Conservation (phyloP, 2,329 filamentous ascomycete species). For the Cercospora sesami region DNA sequence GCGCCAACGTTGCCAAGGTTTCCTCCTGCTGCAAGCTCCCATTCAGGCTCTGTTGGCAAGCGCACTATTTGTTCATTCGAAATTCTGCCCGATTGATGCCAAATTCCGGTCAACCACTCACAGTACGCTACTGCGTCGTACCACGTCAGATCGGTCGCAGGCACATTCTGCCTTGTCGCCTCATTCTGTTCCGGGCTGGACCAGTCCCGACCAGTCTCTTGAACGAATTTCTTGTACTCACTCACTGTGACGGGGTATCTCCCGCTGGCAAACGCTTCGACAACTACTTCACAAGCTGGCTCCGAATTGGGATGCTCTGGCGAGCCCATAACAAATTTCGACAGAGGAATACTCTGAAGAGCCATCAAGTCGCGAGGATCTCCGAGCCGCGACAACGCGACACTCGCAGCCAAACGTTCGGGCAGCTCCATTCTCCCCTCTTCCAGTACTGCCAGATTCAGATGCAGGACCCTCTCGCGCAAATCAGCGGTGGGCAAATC, state of each 20-base stretch:
- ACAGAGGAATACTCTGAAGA: neutral
- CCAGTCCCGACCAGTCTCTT: slow-evolving; percentile 3
- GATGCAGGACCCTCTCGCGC: neutral
- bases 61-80: neutral
- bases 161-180: slow-evolving; percentile 1
- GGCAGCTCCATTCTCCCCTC: neutral
- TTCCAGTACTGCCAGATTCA: neutral
- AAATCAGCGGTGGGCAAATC: neutral
- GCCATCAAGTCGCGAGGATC: slow-evolving; percentile 14
- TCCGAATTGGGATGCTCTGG: slow-evolving; percentile 2
- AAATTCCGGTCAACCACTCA: neutral
- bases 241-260: slow-evolving; percentile 1
- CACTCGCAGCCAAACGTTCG: slow-evolving; percentile 2
- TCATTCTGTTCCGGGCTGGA: slow-evolving; percentile 4
- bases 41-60: slow-evolving; percentile 14
- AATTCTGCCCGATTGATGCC: neutral
- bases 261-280: neutral
- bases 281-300: neutral
- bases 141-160: slow-evolving; percentile 9
- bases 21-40: slow-evolving; percentile 13
- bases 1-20: neutral
- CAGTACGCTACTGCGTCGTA: neutral
- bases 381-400: slow-evolving; percentile 1
- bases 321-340: neutral
- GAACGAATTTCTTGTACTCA: neutral